Conservation (phyloP, 306 rosid species). For the Acacia confusa region DNA sequence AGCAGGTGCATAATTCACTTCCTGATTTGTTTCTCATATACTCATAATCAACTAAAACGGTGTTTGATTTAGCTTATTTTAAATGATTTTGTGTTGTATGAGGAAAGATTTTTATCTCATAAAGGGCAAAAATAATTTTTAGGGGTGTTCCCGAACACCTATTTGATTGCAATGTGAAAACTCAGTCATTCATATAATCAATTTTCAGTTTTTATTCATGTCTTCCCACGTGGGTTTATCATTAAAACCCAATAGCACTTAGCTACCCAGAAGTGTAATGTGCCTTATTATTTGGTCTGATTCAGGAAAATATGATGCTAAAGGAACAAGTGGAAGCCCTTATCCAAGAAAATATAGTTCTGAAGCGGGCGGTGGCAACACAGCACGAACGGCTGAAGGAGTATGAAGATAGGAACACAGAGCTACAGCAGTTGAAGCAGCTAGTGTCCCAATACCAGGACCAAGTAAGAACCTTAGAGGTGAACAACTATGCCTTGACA, state of each 20-base stretch:
- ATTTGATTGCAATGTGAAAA: not conserved
- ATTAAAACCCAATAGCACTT: not conserved
- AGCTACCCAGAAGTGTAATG: constrained; percentile 5
- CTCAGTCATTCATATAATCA: not conserved
- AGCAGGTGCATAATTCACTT: constrained; percentile 43
- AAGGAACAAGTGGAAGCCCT: constrained; percentile 77
- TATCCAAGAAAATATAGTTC: constrained; percentile 68
- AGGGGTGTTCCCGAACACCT: too few species aligned
- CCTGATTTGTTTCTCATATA: not conserved
- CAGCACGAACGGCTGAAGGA: constrained; percentile 84
- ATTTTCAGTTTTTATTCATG: not conserved
- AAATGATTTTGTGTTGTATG: too few species aligned
- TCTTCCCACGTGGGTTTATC: not conserved
- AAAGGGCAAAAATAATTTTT: too few species aligned
- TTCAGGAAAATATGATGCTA: constrained; percentile 71
- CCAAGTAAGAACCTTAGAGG: constrained; percentile 83
- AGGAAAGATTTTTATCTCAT: too few species aligned
- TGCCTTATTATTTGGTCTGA: constrained; percentile 17
- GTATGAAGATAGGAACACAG: constrained; percentile 61
- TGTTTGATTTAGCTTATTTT: too few species aligned
- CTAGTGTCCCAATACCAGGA: constrained; percentile 77
- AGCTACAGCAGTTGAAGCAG: constrained; percentile 73
- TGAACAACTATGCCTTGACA: constrained; percentile 83
- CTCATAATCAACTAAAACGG: not conserved
- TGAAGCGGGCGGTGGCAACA: constrained; percentile 72